Evolutionary conservation across 345 rosid genomes (phyloP).

Genomic region (Melaleuca alternifolia): DNA sequence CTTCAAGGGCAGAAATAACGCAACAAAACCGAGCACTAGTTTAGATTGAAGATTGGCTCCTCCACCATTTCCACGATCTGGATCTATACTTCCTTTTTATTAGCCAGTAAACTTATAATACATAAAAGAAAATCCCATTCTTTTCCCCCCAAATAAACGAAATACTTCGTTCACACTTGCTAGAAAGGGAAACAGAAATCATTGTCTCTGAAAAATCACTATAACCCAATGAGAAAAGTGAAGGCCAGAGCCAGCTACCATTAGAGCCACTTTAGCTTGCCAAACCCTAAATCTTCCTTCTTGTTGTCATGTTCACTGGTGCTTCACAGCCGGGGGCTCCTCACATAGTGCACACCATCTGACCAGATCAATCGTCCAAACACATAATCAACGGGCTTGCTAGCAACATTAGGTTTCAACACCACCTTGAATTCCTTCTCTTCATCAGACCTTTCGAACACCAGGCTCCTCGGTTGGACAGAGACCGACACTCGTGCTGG

Average conservation of each 20-base stretch:
- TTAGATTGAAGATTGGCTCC: not conserved
- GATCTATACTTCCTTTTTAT: not conserved
- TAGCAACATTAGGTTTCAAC: not conserved
- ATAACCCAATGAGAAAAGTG: not conserved
- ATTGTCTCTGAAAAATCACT: not conserved
- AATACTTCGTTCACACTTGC: no score
- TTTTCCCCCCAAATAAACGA: no score
- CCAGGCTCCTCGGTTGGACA: conserved; percentile 19
- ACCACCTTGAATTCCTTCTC: conserved; percentile 29
- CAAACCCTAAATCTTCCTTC: not conserved
- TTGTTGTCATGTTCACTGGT: not conserved
- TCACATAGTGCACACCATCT: conserved; percentile 34
- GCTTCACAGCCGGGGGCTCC: conserved; percentile 19
- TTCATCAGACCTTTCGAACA: conserved; percentile 20
- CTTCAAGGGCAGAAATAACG: not conserved
- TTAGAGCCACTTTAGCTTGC: not conserved
- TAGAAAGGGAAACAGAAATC: not conserved
- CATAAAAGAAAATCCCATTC: no score
- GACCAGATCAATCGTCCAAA: conserved; percentile 43
- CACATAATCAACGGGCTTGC: not conserved
- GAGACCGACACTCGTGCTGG: conserved; percentile 16
- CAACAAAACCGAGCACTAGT: no score
- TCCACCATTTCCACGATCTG: not conserved
- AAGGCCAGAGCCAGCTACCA: not conserved
- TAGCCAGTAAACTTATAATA: no score